Conservation (phyloP, 139 green algal genomes). For the Volvox africanus region DNA sequence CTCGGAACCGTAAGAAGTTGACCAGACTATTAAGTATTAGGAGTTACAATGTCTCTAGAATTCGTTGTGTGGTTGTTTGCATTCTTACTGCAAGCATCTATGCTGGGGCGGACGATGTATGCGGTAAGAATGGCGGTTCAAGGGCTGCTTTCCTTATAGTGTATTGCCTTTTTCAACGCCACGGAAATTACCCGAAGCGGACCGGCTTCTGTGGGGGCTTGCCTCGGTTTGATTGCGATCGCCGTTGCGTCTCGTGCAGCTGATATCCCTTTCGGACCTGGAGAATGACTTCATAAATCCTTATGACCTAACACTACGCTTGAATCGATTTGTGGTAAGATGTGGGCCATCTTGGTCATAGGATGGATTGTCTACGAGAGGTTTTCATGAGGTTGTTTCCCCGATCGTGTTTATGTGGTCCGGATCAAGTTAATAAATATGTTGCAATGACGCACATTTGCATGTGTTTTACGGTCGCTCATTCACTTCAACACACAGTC, state of each 20-base stretch:
- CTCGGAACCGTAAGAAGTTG: background rate
- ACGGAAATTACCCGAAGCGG: too few relatives aligned
- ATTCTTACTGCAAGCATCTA: constrained; percentile 67
- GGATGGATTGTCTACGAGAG: too few relatives aligned
- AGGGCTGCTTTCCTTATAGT: background rate
- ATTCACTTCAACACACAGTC: too few relatives aligned
- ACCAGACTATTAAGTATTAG: background rate
- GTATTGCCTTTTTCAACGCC: too few relatives aligned
- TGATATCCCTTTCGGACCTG: constrained; percentile 87
- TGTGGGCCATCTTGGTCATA: too few relatives aligned
- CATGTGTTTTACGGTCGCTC: too few relatives aligned
- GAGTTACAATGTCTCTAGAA: constrained; percentile 44
- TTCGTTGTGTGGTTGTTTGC: constrained; percentile 67
- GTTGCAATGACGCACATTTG: too few relatives aligned
- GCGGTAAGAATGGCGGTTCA: constrained; percentile 40
- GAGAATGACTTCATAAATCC: constrained; percentile 93
- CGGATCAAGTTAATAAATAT: too few relatives aligned
- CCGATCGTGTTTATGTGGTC: too few relatives aligned
- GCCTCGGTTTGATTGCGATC: background rate
- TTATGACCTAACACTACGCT: constrained; percentile 76
- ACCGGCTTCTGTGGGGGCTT: too few relatives aligned
- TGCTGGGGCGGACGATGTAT: constrained; percentile 82
- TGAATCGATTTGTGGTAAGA: constrained; percentile 83
- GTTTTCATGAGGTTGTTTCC: too few relatives aligned
- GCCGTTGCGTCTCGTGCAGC: constrained; percentile 50